Evolutionary conservation across 495 filamentous ascomycete species (phyloP).

Genomic region (Aspergillus sclerotiicarbonarius): DNA sequence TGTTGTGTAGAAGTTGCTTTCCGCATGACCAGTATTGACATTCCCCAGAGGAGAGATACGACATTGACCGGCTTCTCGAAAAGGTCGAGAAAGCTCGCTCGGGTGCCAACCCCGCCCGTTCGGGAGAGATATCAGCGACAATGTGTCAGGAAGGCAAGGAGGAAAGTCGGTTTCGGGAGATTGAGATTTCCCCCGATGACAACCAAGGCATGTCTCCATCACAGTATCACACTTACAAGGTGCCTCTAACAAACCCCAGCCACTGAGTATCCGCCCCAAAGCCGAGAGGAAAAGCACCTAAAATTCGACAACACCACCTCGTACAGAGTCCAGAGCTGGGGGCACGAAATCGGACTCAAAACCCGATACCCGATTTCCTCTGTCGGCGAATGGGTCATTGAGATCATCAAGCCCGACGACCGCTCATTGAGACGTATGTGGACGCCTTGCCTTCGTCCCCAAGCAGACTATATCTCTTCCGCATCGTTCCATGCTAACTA

Average conservation of each 20-base stretch:
- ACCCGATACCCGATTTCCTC: constrained; percentile 10
- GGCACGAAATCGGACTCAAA: constrained; percentile 12
- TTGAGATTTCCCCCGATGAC: background rate
- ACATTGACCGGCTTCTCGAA: constrained; percentile 6
- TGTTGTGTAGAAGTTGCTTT: background rate
- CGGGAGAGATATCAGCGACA: background rate
- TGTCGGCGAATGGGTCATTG: constrained; percentile 12
- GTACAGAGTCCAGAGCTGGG: constrained; percentile 7
- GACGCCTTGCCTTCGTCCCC: background rate
- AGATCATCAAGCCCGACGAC: constrained; percentile 16
- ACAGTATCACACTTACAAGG: background rate
- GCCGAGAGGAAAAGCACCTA: background rate
- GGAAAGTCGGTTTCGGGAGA: background rate
- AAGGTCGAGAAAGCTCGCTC: background rate
- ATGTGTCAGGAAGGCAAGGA: background rate
- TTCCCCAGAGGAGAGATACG: constrained; percentile 10
- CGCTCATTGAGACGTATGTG: constrained; percentile 11
- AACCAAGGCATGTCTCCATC: background rate
- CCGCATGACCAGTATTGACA: background rate
- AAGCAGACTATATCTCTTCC: background rate
- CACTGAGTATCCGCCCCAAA: background rate
- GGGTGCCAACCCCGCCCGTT: background rate
- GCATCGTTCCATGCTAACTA: background rate
- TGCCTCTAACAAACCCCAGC: background rate
- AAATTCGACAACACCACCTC: background rate